Evolutionary conservation across 441 rosid species (phyloP), one percentile per base, ranked within the genome.

Genomic region (Pelargonium australe): DNA sequence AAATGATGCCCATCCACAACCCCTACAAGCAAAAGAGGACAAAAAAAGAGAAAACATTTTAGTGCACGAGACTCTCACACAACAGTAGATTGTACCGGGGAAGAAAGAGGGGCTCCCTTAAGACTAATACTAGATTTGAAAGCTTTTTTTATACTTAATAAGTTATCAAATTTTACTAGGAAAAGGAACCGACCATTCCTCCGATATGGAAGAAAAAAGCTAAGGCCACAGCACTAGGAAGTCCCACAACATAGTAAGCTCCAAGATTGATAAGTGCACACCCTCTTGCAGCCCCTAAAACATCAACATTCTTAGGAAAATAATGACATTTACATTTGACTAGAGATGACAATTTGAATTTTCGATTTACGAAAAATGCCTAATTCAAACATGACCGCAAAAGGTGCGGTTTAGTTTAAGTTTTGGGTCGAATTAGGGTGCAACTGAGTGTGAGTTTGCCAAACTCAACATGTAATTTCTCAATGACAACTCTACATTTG

Each of bases 1-100:
- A 83, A 60, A 83, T 81, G 67, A 83, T 78, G 28, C 85, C 86
- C 79, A 78, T 73, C 86, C 85, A 83, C 3, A 85, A 79, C 20
- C 88, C 86, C 85, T 81, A 73, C 45, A 10, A n/a, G 62, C 20
- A 16, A 0, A 0, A n/a, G 9, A 3, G 34, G 6, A 7, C 4
- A 1, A 3, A 62, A 40, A 12, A 11, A 1, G 4, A n/a, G 0
- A 58, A 31, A n/a, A n/a, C 13, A 5, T 25, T 19, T 2, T 13
- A 9, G 58, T 0, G 8, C 17, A 43, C 20, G 58, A 61, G 43
- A 44, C 31, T 25, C 31, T 25, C 2, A 25, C 31, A 25, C 31
- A 25, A 2, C 2, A 25, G 2, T 2, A 25, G 31, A 25, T 2
- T 25, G 31, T 25, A 2, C 2, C 2, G 31, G 5, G 25, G 2